Conservation (phyloP, 1,284 basidiomycete genomes). For the Apiotrichum siamense region DNA sequence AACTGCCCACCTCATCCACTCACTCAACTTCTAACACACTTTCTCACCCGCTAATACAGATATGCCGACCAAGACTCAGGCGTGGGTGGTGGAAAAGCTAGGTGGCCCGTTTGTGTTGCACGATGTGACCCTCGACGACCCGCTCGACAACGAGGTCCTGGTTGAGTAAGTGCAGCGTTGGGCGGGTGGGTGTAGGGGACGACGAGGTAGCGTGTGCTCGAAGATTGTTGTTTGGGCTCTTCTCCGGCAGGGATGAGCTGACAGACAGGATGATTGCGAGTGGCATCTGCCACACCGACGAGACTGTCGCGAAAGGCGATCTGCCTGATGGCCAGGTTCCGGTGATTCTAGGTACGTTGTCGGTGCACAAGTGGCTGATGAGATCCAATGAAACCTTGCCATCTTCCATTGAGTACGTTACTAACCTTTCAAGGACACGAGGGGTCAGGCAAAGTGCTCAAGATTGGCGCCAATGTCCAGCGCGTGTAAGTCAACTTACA, state of each 20-base stretch:
- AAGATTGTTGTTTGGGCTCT: too few relatives aligned
- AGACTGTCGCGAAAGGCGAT: background rate
- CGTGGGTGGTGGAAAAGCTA: background rate
- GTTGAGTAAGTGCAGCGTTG: background rate
- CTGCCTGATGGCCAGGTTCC: background rate
- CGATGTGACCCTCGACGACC: background rate
- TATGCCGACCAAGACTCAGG: background rate
- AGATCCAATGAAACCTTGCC: too few relatives aligned
- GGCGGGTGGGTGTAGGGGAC: too few relatives aligned
- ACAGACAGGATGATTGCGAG: constrained; percentile 1
- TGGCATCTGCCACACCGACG: background rate
- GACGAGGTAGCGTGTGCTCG: too few relatives aligned
- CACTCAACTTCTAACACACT: too few relatives aligned
- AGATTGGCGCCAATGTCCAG: background rate
- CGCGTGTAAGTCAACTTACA: background rate
- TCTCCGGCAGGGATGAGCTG: background rate
- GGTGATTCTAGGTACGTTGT: background rate
- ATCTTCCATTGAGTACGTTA: too few relatives aligned
- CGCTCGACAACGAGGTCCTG: background rate
- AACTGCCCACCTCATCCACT: too few relatives aligned
- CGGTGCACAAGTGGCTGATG: background rate
- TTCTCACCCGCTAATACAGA: too few relatives aligned
- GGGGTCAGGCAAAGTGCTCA: background rate
- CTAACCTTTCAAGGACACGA: background rate
- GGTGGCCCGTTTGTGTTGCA: background rate